phyloP scores from a whole-genome alignment of 108 stramenopile species.

The Cyclotella distinguenda region DNA sequence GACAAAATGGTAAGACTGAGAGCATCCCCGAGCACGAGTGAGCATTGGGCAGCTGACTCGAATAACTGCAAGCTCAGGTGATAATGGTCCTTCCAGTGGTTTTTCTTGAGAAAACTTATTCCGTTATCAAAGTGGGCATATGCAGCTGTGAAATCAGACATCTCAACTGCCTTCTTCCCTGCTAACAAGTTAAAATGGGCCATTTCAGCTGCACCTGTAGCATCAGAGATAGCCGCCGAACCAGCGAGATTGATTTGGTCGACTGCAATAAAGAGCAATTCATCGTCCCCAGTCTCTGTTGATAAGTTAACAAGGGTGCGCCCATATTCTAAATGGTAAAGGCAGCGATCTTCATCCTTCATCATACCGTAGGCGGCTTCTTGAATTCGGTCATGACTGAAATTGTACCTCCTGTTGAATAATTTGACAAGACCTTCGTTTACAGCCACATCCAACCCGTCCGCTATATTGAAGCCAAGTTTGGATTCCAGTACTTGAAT shows the following conservation, averaged over 20 bases:
- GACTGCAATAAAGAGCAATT: conserved; percentile 4
- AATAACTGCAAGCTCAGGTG: conserved; percentile 24
- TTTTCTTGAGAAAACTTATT: conserved; percentile 4
- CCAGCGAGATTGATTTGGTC: conserved; percentile 16
- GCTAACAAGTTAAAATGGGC: conserved; percentile 13
- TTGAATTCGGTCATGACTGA: conserved; percentile 26
- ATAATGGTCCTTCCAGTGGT: conserved; percentile 16
- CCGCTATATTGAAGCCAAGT: background rate
- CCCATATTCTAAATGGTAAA: conserved; percentile 16
- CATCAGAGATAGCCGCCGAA: background rate
- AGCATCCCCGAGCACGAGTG: conserved; percentile 1
- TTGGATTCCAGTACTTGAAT: conserved; percentile 2
- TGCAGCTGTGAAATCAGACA: conserved; percentile 23
- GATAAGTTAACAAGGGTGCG: background rate
- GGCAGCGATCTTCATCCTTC: background rate
- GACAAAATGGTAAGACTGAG: background rate
- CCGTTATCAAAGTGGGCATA: conserved; percentile 11
- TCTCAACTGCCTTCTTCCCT: conserved; percentile 20
- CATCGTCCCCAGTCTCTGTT: background rate
- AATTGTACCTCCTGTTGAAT: conserved; percentile 15
- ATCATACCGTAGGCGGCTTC: conserved; percentile 32
- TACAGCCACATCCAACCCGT: conserved; percentile 4
- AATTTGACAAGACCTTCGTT: conserved; percentile 16
- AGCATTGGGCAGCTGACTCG: conserved; percentile 12
- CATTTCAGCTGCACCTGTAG: background rate